These are phyloP conservation scores for Dipteronia sinensis DNA, from an alignment of 345 rosid species.

Conservation along the genomic window DNA sequence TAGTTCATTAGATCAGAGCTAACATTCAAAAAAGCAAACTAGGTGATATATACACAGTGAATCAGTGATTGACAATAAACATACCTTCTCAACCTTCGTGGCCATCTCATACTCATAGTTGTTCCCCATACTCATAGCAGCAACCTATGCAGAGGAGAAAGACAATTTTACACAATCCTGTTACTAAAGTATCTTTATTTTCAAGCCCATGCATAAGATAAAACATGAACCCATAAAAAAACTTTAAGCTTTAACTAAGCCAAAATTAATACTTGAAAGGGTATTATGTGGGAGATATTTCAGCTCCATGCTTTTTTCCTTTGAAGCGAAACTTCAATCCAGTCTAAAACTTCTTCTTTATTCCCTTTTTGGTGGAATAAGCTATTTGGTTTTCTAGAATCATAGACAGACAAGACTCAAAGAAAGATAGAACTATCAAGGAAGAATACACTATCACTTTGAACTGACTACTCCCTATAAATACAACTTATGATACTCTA, in stretches of 20 bases:
- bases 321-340: neutral
- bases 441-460: neutral
- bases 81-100: slow-evolving; percentile 83
- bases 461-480: neutral
- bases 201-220: neutral
- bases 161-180: slow-evolving; percentile 8
- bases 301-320: too few species aligned
- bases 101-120: slow-evolving; percentile 85
- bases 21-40: slow-evolving; percentile 5
- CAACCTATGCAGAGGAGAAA: slow-evolving; percentile 44
- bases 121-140: slow-evolving; percentile 87
- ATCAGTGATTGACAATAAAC: slow-evolving; percentile 23
- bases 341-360: neutral
- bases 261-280: neutral
- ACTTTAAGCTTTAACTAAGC: neutral
- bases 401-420: neutral
- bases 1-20: slow-evolving; percentile 4
- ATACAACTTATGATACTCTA: neutral
- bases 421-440: neutral
- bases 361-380: neutral
- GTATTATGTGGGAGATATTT: neutral
- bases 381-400: neutral
- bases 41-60: neutral
- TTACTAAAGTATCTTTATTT: neutral
- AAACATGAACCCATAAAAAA: neutral